A percentile compares a stretch with the other conserved stretches of the same genome.
Conservation (phyloP, 2,329 filamentous ascomycete genomes). For the Penicillium fuscoglaucum region DNA sequence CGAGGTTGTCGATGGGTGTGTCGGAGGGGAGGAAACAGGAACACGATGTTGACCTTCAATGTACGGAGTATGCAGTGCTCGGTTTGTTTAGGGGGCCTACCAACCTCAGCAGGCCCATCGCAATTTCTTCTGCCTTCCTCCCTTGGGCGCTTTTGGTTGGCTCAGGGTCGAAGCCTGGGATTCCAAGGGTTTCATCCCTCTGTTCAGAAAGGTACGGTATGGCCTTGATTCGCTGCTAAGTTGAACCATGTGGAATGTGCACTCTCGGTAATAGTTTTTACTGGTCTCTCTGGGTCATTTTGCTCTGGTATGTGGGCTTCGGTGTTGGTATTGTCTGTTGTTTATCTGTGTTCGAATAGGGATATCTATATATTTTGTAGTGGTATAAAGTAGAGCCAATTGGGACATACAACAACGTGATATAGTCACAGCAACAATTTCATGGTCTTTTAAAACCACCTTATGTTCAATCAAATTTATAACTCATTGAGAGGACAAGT, state of each 20-base stretch:
- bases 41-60: background rate
- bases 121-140: conserved; percentile 1
- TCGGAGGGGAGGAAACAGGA: conserved; percentile 1
- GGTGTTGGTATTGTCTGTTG: background rate
- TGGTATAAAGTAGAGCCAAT: background rate
- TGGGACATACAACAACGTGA: background rate
- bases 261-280: background rate
- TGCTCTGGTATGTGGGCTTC: conserved; percentile 4
- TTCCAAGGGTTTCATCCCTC: conserved; percentile 12
- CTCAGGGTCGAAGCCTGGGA: background rate
- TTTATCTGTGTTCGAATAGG: background rate
- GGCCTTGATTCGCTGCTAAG: background rate
- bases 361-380: background rate
- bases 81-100: background rate
- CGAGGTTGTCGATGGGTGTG: conserved; percentile 3
- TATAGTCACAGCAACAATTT: no score
- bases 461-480: no score
- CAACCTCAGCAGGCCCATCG: background rate
- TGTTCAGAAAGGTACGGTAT: background rate
- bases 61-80: background rate
- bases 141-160: conserved; percentile 7
- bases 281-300: background rate
- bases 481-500: background rate
- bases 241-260: conserved; percentile 11
- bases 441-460: no score